A percentile compares a stretch with the other conserved stretches of the same genome.
phyloP scores from a whole-genome alignment of 768 basidiomycete genomes.

The Hypsizygus marmoreus region DNA sequence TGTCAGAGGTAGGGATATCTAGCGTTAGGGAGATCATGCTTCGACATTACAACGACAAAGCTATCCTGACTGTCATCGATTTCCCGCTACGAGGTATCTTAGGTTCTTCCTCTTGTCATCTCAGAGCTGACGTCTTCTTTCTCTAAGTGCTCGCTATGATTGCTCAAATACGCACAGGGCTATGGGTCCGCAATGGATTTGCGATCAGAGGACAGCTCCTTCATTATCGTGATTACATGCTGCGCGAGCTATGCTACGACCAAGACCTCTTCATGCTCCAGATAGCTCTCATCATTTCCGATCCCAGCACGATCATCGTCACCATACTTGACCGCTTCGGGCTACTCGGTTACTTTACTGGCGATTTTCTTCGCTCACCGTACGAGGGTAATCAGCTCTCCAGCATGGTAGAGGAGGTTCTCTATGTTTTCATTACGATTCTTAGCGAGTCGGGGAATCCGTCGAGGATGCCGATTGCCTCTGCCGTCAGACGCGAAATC shows the following conservation, averaged over 20 bases:
- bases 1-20: slow-evolving; percentile 52
- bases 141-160: slow-evolving; percentile 82
- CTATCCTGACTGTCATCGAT: slow-evolving; percentile 78
- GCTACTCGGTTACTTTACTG: slow-evolving; percentile 77
- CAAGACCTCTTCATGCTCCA: slow-evolving; percentile 88
- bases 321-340: slow-evolving; percentile 91
- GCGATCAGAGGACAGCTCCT: slow-evolving; percentile 92
- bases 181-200: slow-evolving; percentile 98
- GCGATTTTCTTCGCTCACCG: slow-evolving; percentile 52
- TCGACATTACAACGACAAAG: slow-evolving; percentile 63
- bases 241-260: slow-evolving; percentile 95
- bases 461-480: slow-evolving; percentile 61
- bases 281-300: slow-evolving; percentile 74
- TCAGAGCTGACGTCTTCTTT: background rate
- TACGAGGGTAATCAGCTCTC: slow-evolving; percentile 75
- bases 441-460: slow-evolving; percentile 81
- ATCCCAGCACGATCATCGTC: slow-evolving; percentile 78
- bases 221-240: slow-evolving; percentile 95
- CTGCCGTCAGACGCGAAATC: slow-evolving; percentile 79
- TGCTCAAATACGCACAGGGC: slow-evolving; percentile 90
- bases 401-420: slow-evolving; percentile 89
- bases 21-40: slow-evolving; percentile 64
- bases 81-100: slow-evolving; percentile 81
- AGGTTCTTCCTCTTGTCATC: background rate
- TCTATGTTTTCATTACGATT: slow-evolving; percentile 86